Evolutionary conservation across 352 stramenopile species (phyloP).

Genomic region (Phytophthora meadii): DNA sequence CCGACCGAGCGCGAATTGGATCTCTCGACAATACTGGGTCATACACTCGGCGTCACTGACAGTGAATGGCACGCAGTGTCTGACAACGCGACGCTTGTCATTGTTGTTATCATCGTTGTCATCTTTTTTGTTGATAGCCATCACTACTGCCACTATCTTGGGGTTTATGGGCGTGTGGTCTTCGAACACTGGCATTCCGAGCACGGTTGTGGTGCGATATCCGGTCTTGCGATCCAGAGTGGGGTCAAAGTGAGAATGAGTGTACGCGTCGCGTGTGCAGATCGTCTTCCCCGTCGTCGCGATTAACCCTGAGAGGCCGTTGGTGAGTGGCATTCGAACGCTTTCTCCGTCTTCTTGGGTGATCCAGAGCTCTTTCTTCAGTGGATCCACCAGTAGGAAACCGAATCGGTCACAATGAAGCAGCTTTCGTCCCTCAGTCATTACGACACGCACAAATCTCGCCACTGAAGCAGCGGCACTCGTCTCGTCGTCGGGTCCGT

Average conservation of each 20-base stretch:
- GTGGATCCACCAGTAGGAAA: constrained; percentile 65
- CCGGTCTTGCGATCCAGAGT: constrained; percentile 71
- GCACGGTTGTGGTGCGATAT: constrained; percentile 71
- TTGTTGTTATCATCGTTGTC: constrained; percentile 22
- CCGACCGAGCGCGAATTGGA: constrained; percentile 68
- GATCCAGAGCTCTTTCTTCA: constrained; percentile 81
- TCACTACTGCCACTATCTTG: constrained; percentile 71
- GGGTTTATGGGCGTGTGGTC: constrained; percentile 61
- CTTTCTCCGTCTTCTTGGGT: constrained; percentile 61
- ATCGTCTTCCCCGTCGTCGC: constrained; percentile 58
- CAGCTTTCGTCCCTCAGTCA: constrained; percentile 61
- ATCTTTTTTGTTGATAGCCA: constrained; percentile 90
- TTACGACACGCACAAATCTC: constrained; percentile 64
- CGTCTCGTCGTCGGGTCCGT: constrained; percentile 44
- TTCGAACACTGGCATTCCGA: constrained; percentile 76
- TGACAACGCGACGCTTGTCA: constrained; percentile 5
- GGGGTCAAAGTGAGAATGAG: constrained; percentile 62
- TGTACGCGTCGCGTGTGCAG: constrained; percentile 66
- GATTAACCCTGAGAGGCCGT: constrained; percentile 65
- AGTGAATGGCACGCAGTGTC: constrained; percentile 57
- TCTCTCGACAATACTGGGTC: constrained; percentile 66
- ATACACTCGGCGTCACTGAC: constrained; percentile 52
- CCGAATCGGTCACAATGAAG: constrained; percentile 70
- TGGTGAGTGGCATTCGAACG: constrained; percentile 66
- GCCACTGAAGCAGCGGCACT: constrained; percentile 55